Conservation (phyloP, 345 rosid genomes). For the Bretschneidera sinensis region DNA sequence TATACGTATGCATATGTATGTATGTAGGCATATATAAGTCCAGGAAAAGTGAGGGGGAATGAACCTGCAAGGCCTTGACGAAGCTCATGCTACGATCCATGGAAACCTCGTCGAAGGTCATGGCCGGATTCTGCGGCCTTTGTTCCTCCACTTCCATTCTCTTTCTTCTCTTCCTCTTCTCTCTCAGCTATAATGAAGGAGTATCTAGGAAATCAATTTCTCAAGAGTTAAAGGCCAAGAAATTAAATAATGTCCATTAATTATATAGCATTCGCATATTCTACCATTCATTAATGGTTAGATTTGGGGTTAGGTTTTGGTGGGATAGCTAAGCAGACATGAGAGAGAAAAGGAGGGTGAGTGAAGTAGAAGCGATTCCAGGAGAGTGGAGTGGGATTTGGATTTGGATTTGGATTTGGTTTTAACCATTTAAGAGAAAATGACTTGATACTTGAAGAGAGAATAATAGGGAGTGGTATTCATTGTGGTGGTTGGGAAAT, state of each 20-base stretch:
- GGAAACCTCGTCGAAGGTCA: constrained; percentile 91
- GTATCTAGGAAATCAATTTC: background rate
- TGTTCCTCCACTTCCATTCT: constrained; percentile 32
- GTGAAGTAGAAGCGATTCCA: constrained; percentile 76
- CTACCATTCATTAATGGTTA: background rate
- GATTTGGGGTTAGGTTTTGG: constrained; percentile 27
- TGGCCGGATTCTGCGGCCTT: constrained; percentile 38
- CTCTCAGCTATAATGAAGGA: background rate
- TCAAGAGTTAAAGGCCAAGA: background rate
- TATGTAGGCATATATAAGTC: no score
- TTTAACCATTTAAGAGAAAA: constrained; percentile 35
- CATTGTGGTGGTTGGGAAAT: constrained; percentile 12
- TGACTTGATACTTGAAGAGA: constrained; percentile 21
- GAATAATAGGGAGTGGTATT: no score
- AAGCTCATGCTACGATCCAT: constrained; percentile 98
- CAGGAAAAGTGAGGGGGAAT: background rate
- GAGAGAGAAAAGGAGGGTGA: constrained; percentile 15
- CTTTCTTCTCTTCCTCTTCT: background rate
- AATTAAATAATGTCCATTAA: background rate
- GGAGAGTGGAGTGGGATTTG: constrained; percentile 7
- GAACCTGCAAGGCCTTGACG: constrained; percentile 90
- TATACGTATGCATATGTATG: background rate
- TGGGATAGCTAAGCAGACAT: constrained; percentile 37
- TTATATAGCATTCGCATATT: background rate
- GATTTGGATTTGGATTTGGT: no score